phyloP scores from a whole-genome alignment of 345 rosid genomes.

The Eucalyptus cloeziana region DNA sequence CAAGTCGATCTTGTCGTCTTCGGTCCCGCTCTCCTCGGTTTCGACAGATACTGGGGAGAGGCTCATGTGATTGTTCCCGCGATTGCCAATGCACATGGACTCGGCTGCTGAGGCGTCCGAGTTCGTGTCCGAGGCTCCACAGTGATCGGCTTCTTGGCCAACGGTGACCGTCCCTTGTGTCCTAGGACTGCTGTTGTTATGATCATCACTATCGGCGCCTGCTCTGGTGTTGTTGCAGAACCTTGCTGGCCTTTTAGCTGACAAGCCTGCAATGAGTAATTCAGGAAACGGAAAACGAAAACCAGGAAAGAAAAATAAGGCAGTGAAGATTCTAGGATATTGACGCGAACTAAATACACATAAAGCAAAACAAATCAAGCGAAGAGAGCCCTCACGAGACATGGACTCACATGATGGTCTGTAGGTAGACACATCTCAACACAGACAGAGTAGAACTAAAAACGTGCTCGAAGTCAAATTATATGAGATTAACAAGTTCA shows the following conservation, averaged over 20 bases:
- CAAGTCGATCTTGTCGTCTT: conserved; percentile 4
- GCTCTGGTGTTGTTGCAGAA: background rate
- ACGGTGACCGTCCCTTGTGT: background rate
- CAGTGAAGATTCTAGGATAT: background rate
- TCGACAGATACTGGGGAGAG: background rate
- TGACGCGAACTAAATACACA: background rate
- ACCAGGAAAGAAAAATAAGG: background rate
- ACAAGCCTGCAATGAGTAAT: conserved; percentile 3
- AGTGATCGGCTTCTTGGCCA: conserved; percentile 8
- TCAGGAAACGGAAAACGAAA: background rate
- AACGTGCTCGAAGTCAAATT: background rate
- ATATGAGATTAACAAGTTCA: background rate
- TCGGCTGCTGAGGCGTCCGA: conserved; percentile 39
- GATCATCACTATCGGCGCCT: background rate
- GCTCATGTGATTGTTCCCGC: conserved; percentile 1
- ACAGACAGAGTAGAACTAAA: background rate
- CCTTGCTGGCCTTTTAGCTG: background rate
- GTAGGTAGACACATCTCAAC: background rate
- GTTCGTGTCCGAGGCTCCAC: conserved; percentile 39
- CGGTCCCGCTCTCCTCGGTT: background rate
- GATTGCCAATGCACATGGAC: background rate
- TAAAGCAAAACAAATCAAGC: background rate
- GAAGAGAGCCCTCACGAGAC: background rate
- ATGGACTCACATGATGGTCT: background rate
- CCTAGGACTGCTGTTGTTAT: background rate